Evolutionary conservation across 148 eudicot species (phyloP), one percentile per base, ranked within the genome.

Genomic region (Persicaria tinctoria): DNA sequence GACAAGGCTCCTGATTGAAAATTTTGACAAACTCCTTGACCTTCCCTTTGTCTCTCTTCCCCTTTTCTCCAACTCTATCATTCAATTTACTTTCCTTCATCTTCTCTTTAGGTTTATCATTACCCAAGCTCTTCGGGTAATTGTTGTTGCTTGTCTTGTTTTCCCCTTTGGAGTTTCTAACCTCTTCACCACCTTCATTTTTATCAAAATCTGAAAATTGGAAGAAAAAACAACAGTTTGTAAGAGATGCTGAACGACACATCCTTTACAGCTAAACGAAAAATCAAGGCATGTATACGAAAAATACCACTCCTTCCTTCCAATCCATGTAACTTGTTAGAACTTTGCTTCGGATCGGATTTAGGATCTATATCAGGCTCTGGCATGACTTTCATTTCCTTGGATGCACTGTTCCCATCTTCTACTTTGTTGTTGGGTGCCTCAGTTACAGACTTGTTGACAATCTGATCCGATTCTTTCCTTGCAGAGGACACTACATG

Each of bases 11-110:
- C 74, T 90, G 87, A 76, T 83, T 95, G 80, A 90, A 86, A 32
- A 84, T 85, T 79, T 87, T 85, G 75, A 89, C 96, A 66, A 90
- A 92, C 9, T 90, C 91, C 80, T 83, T 86, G 18, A 95, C 97
- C 80, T 85, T 92, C 55, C 87, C 86, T 17, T 75, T 85, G 41
- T 62, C 81, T 77, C 76, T 81, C 75, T 75, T 76, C 71, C 55
- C 4, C 1, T 14, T 50, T 17, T 78, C 68, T 83, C 75, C 41
- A 32, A 32, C 2, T 32, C 41, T 32, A 32, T 32, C 41, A 32
- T 32, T 32, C 41, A 32, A 32, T 32, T 32, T 32, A 32, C 41
- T 32, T 32, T 32, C 41, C 3, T 32, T 32, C 41, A 1, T 32
- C 41, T 17, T 78, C 68, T 82, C 75, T 13, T 44, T 66, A 66